Evolutionary conservation across 352 stramenopile genomes (phyloP).

Genomic region (Globisporangium barbulae): DNA sequence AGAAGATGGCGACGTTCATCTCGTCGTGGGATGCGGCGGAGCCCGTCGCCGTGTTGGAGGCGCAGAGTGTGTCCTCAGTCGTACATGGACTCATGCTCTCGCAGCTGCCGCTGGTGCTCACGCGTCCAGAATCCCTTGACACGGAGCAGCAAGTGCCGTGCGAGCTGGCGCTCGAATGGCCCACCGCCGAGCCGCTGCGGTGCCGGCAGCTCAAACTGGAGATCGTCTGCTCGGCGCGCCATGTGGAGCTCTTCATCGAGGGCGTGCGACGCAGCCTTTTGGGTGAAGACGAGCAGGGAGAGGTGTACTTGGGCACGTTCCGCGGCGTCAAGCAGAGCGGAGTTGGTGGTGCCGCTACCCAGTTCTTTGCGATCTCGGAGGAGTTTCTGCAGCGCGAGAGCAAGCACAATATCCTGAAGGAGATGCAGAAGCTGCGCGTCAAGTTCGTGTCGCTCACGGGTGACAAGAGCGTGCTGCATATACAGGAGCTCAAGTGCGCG

Average conservation of each 20-base stretch:
- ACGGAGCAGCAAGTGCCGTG: slow-evolving; percentile 21
- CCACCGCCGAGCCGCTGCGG: slow-evolving; percentile 22
- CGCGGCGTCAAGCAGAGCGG: slow-evolving; percentile 25
- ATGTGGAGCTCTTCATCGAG: slow-evolving; percentile 63
- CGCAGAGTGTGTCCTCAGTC: neutral
- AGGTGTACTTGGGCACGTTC: slow-evolving; percentile 76
- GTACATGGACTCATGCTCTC: slow-evolving; percentile 12
- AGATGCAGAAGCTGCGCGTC: slow-evolving; percentile 40
- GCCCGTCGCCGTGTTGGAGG: slow-evolving; percentile 4
- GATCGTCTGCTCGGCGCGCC: slow-evolving; percentile 55
- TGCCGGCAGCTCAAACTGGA: slow-evolving; percentile 51
- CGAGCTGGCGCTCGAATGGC: slow-evolving; percentile 45
- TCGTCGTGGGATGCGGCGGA: neutral
- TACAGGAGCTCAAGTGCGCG: slow-evolving; percentile 40
- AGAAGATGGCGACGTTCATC: slow-evolving; percentile 3
- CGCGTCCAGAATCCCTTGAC: slow-evolving; percentile 11
- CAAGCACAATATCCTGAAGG: slow-evolving; percentile 58
- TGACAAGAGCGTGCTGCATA: slow-evolving; percentile 40
- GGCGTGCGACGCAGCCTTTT: slow-evolving; percentile 51
- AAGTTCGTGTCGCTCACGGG: slow-evolving; percentile 74
- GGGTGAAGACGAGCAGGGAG: slow-evolving; percentile 51
- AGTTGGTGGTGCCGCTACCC: neutral
- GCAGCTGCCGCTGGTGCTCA: slow-evolving; percentile 21
- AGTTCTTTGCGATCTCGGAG: slow-evolving; percentile 45
- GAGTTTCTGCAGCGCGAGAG: slow-evolving; percentile 39